Evolutionary conservation across 768 basidiomycete genomes (phyloP).

Genomic region (Russula griseocarnosa): DNA sequence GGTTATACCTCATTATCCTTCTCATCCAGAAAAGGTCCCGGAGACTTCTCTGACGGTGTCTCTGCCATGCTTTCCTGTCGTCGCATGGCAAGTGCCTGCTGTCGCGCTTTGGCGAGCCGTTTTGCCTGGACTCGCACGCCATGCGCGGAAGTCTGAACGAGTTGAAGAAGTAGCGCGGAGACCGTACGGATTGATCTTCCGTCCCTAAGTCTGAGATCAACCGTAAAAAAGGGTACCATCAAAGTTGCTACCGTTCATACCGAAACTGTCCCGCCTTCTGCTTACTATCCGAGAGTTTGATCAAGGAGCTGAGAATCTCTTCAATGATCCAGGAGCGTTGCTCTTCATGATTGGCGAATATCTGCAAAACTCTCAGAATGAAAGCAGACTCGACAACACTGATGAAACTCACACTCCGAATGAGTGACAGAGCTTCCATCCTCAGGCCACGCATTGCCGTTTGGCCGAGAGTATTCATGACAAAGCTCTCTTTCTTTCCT

Average conservation of each 20-base stretch:
- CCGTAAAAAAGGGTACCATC: slow-evolving; percentile 11
- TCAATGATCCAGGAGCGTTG: slow-evolving; percentile 98
- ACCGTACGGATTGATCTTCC: slow-evolving; percentile 91
- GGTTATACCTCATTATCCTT: slow-evolving; percentile 56
- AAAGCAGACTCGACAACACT: slow-evolving; percentile 5
- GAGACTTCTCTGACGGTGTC: slow-evolving; percentile 32
- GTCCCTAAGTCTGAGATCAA: slow-evolving; percentile 66
- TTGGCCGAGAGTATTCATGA: slow-evolving; percentile 65
- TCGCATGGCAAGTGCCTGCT: slow-evolving; percentile 55
- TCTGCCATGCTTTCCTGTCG: slow-evolving; percentile 61
- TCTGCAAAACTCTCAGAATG: slow-evolving; percentile 45
- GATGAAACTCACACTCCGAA: slow-evolving; percentile 63
- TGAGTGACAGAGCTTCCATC: slow-evolving; percentile 75
- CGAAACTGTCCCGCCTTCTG: slow-evolving; percentile 87
- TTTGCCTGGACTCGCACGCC: slow-evolving; percentile 73
- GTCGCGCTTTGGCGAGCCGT: slow-evolving; percentile 57
- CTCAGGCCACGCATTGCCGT: slow-evolving; percentile 79
- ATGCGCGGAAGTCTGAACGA: slow-evolving; percentile 93
- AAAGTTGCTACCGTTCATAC: slow-evolving; percentile 41
- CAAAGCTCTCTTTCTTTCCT: slow-evolving; percentile 53
- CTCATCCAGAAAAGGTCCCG: slow-evolving; percentile 60
- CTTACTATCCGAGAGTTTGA: slow-evolving; percentile 84
- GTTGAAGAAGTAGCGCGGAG: slow-evolving; percentile 86
- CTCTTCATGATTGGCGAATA: slow-evolving; percentile 85
- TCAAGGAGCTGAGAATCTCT: slow-evolving; percentile 86